phyloP scores from a whole-genome alignment of 2,329 filamentous ascomycete genomes.

The Incumbomyces delicatus region DNA sequence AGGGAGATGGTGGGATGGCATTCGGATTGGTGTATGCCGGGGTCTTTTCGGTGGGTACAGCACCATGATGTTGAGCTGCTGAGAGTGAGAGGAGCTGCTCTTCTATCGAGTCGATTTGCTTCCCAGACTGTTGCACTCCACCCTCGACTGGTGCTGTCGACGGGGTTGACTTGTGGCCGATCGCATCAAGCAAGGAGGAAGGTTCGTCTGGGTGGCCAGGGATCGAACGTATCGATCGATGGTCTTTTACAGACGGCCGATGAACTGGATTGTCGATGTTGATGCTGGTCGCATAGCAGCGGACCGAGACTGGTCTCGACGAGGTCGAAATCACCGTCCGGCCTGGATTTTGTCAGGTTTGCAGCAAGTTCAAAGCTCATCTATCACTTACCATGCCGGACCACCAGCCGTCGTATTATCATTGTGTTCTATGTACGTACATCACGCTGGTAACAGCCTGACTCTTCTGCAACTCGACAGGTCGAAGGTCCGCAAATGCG shows the following conservation, averaged over 20 bases:
- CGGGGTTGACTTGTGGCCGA: slow-evolving; percentile 11
- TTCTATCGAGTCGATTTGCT: slow-evolving; percentile 9
- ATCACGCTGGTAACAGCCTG: not conserved
- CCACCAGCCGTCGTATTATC: slow-evolving; percentile 20
- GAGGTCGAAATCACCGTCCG: slow-evolving; percentile 18
- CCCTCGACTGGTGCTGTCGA: slow-evolving; percentile 4
- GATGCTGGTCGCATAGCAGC: slow-evolving; percentile 14
- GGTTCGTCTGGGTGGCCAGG: slow-evolving; percentile 18
- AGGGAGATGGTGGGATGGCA: not conserved
- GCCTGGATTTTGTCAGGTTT: slow-evolving; percentile 12
- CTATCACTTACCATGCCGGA: slow-evolving; percentile 17
- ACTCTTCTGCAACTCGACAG: not conserved
- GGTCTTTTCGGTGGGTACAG: not conserved
- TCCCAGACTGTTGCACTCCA: slow-evolving; percentile 1
- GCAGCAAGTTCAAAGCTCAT: not conserved
- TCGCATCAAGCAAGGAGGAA: slow-evolving; percentile 17
- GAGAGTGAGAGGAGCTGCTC: slow-evolving; percentile 13
- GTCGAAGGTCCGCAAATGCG: slow-evolving; percentile 1
- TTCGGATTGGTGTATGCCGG: not conserved
- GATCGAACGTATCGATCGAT: slow-evolving; percentile 9
- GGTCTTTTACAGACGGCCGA: slow-evolving; percentile 13
- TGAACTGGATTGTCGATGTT: slow-evolving; percentile 12
- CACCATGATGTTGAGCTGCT: slow-evolving; percentile 7
- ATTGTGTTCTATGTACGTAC: slow-evolving; percentile 7
- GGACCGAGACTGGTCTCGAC: slow-evolving; percentile 5